Base-by-base conservation (phyloP, 352 stramenopile genomes). In the Globisporangium canariense region DNA sequence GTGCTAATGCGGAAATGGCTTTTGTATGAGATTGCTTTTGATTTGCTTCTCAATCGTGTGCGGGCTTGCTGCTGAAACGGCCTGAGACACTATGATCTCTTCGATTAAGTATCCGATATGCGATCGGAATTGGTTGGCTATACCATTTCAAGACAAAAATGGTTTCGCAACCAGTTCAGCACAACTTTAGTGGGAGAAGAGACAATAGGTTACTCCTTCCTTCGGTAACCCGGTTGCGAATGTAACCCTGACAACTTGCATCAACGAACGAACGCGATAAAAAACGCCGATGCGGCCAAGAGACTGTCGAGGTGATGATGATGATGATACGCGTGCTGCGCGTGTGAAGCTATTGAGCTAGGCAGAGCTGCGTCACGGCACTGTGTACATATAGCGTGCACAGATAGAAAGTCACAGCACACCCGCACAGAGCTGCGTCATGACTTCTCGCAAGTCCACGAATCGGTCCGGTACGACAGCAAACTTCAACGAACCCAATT, bases 371-470 rank as follows among this genome's bases (percentile, higher is more conserved):
- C 25, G 25, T 2, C 25, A 28, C 25, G 25, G 1, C 25, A 28
- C 25, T 28, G 25, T 28, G 25, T 28, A 28, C 25, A 18, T 46
- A n/a, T 16, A 46, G 40, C 40, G 14, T 1, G 16, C 8, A n/a
- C 28, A 30, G 25, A 43, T 46, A 58, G 32, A 43, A 32, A 32
- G 18, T 1, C 8, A 3, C n/a, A n/a, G 7, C 32, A 20, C n/a
- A 2, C 16, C 8, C 30, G 7, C 4, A 8, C 50, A 38, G 50
- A 2, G 2, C n/a, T 25, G 16, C 11, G 2, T 4, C 32, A 64
- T 64, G 58, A 32, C 46, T 20, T 64, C 46, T n/a, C 58, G 58
- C 58, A 64, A 64, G 46, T 13, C 46, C 16, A 50, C 50, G 49
- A 40, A 60, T 4, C 51, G 50, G 14, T 59, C 40, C 4, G 60